These are phyloP conservation scores for Trypanosoma avium DNA, from an alignment of 208 protist species.

Conservation along the genomic window DNA sequence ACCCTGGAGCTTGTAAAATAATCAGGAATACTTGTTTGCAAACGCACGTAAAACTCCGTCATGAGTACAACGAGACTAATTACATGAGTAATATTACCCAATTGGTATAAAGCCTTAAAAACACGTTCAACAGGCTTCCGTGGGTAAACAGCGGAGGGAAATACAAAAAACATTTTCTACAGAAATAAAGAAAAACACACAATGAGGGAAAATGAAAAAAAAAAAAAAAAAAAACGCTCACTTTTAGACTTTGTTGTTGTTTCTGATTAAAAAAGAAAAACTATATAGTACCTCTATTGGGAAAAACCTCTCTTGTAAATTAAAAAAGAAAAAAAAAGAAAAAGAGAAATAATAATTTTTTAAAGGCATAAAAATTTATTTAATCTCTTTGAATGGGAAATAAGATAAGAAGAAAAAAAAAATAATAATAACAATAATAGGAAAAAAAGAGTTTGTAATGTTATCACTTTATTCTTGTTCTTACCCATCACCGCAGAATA, in stretches of 20 bases:
- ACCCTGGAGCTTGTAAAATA: constrained; percentile 52
- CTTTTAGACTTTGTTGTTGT: neutral
- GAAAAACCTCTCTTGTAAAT: too few species aligned
- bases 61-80: constrained; percentile 59
- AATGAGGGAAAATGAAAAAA: constrained; percentile 11
- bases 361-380: too few species aligned
- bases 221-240: constrained; percentile 3
- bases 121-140: constrained; percentile 52
- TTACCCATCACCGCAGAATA: too few species aligned
- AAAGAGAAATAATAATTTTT: too few species aligned
- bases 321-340: too few species aligned
- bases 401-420: too few species aligned
- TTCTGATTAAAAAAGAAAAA: too few species aligned
- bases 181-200: constrained; percentile 2
- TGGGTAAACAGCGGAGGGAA: constrained; percentile 74
- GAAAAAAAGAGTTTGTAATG: too few species aligned
- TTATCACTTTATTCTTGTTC: too few species aligned
- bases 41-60: constrained; percentile 65
- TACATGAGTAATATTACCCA: constrained; percentile 43
- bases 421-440: too few species aligned
- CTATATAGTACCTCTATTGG: too few species aligned
- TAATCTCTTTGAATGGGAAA: too few species aligned
- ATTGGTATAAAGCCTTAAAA: constrained; percentile 67
- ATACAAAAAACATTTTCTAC: constrained; percentile 75
- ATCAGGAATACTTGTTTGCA: constrained; percentile 51